phyloP scores from a whole-genome alignment of 2,329 filamentous ascomycete genomes.

The Chrysoporthe austroafricana region DNA sequence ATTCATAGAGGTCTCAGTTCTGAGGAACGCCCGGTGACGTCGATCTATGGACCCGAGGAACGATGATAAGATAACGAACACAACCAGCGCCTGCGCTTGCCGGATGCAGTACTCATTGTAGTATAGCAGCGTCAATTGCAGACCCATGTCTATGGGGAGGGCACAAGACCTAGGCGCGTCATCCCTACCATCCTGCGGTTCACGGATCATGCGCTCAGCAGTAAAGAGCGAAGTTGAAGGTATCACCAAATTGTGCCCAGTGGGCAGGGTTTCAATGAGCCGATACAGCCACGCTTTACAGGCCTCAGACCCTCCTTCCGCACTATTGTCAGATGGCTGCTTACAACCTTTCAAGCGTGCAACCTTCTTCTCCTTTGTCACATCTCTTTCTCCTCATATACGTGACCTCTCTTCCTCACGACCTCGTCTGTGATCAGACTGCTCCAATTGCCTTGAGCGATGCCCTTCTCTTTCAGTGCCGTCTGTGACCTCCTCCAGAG shows the following conservation, averaged over 20 bases:
- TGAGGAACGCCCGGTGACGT: neutral
- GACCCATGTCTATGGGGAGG: neutral
- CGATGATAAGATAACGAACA: constrained; percentile 1
- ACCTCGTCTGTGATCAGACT: neutral
- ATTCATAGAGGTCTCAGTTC: neutral
- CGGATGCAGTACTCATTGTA: neutral
- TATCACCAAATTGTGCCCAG: constrained; percentile 1
- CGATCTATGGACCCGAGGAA: neutral
- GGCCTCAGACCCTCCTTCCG: constrained; percentile 1
- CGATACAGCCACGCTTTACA: neutral
- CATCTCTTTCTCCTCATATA: neutral
- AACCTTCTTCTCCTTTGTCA: constrained; percentile 4
- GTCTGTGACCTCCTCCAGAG: constrained; percentile 76
- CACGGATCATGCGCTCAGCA: neutral
- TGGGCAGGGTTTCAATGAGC: neutral
- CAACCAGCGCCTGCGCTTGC: neutral
- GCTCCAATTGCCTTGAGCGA: constrained; percentile 36
- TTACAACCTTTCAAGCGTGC: neutral
- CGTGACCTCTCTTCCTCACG: neutral
- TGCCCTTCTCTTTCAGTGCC: constrained; percentile 70
- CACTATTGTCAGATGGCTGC: constrained; percentile 10
- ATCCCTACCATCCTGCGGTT: constrained; percentile 10
- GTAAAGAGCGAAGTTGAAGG: constrained; percentile 12
- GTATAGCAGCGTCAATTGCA: neutral
- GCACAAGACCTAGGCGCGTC: constrained; percentile 8